Evolutionary conservation across 768 basidiomycete genomes (phyloP), one percentile per base, ranked within the genome.

Genomic region (Mycena sanguinolenta): DNA sequence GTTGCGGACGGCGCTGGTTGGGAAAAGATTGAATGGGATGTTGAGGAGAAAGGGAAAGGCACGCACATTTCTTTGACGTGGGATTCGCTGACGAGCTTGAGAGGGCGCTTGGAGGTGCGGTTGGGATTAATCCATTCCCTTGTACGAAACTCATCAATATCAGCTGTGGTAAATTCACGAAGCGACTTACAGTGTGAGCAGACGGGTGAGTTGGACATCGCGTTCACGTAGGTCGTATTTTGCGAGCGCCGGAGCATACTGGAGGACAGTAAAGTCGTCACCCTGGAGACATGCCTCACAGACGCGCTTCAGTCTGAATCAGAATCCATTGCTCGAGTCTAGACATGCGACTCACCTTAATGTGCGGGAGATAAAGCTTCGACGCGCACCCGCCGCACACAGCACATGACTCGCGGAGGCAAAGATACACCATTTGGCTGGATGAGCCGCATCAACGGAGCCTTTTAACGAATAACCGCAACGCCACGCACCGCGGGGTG

Each of bases 191-290:
- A 65, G 50, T 13, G 42, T 62, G 21, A 65, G 42, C 13, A 65
- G 1, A 7, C 36, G 13, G 23, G 4, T n/a, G n/a, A n/a, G n/a
- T n/a, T n/a, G 4, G 2, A 58, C 17, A 1, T 70, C 59, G 64
- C 69, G 63, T 23, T 70, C 69, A 1, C 52, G 52, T 14, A 70
- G 54, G n/a, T 70, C 69, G 53, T 70, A 70, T 19, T 70, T 70
- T 17, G 64, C 69, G 12, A 65, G 55, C 6, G 69, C 69, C 7
- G 58, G 44, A 21, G 52, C 46, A n/a, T 65, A 10, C 1, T 36
- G 13, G 25, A 70, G 39, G n/a, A 70, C 59, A 4, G 64, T 25
- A 28, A 55, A 70, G 14, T 70, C 25, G n/a, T 70, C 69, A 12
- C 19, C 25, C 0, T 23, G 23, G 16, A 70, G 69, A 27, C 69